phyloP scores from a whole-genome alignment of 352 stramenopile species.

The Globisporangium mamillatum region DNA sequence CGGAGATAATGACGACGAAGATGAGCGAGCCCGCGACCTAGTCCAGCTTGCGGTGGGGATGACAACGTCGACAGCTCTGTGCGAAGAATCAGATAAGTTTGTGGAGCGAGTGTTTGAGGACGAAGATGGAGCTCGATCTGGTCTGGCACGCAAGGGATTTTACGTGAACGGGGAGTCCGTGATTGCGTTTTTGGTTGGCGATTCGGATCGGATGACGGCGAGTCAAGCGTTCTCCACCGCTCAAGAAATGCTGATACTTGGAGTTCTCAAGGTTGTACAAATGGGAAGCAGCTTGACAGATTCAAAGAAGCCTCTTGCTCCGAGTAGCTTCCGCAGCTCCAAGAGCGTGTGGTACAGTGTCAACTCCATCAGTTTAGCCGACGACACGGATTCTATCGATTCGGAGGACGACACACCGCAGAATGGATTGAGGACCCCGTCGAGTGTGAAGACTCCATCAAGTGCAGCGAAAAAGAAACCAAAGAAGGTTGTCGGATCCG shows the following conservation, averaged over 20 bases:
- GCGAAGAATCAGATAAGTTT: conserved; percentile 67
- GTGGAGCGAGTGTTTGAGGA: conserved; percentile 37
- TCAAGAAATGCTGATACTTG: conserved; percentile 75
- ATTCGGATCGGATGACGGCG: conserved; percentile 53
- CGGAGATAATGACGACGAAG: conserved; percentile 37
- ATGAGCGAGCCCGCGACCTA: conserved; percentile 50
- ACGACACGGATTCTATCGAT: conserved; percentile 71
- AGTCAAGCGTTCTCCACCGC: conserved; percentile 64
- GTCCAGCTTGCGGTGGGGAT: conserved; percentile 69
- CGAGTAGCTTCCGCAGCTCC: conserved; percentile 68
- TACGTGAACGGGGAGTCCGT: conserved; percentile 76
- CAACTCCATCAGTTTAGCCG: conserved; percentile 67
- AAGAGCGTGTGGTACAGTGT: conserved; percentile 81
- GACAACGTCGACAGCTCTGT: conserved; percentile 60
- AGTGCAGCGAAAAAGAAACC: conserved; percentile 17
- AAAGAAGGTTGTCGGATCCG: conserved; percentile 37
- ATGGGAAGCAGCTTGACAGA: conserved; percentile 10
- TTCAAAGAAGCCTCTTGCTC: conserved; percentile 18
- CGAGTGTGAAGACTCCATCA: conserved; percentile 24
- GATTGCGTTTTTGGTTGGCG: conserved; percentile 70
- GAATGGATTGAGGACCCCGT: conserved; percentile 16
- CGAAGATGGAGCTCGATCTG: conserved; percentile 23
- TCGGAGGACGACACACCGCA: conserved; percentile 52
- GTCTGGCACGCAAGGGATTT: conserved; percentile 56
- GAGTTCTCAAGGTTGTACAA: conserved; percentile 54